A percentile compares a stretch with the other conserved stretches of the same genome.
Evolutionary conservation across 805 yeast species (phyloP).

Genomic region (Lipomyces orientalis): DNA sequence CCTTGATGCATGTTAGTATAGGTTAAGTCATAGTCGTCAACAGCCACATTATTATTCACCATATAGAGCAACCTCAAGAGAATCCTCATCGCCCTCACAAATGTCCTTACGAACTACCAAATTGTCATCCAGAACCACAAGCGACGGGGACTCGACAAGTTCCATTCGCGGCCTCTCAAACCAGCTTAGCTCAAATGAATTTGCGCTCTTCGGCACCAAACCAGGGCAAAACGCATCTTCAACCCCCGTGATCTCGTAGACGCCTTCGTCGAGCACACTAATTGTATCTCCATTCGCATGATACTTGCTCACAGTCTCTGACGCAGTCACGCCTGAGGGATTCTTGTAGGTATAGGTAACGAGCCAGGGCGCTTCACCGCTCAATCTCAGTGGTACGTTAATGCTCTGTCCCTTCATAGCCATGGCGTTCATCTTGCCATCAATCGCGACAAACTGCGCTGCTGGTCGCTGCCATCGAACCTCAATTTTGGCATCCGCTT

Average conservation of each 20-base stretch:
- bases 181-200: constrained; percentile 51
- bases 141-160: constrained; percentile 46
- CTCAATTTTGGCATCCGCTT: constrained; percentile 65
- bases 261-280: constrained; percentile 53
- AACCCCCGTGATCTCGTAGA: constrained; percentile 54
- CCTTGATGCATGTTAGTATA: not conserved
- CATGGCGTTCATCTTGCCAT: constrained; percentile 44
- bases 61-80: constrained; percentile 56
- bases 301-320: constrained; percentile 10
- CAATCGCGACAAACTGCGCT: constrained; percentile 53
- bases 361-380: constrained; percentile 63
- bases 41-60: constrained; percentile 46
- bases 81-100: constrained; percentile 57
- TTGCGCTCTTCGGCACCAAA: constrained; percentile 45
- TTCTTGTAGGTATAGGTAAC: constrained; percentile 41
- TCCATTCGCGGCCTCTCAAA: constrained; percentile 54
- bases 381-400: constrained; percentile 62
- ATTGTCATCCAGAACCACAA: constrained; percentile 39
- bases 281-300: constrained; percentile 43
- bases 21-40: not conserved
- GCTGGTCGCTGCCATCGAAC: constrained; percentile 75
- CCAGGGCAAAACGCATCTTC: constrained; percentile 62
- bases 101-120: constrained; percentile 49
- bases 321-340: constrained; percentile 11
- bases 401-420: constrained; percentile 60